phyloP scores from a whole-genome alignment of 257 asterid genomes.

The Fraxinus anomala region DNA sequence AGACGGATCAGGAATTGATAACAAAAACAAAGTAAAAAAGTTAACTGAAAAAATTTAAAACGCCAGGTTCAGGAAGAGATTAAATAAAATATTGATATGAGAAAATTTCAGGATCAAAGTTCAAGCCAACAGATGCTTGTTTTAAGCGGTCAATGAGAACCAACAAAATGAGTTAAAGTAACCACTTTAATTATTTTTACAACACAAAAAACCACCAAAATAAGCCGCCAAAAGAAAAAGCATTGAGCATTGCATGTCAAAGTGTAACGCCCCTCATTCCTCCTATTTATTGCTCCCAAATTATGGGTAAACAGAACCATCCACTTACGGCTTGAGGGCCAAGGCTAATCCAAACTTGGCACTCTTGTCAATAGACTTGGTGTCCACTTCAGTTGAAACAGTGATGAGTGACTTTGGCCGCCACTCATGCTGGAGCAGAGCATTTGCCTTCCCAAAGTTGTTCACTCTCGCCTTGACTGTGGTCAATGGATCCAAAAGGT shows the following conservation, averaged over 20 bases:
- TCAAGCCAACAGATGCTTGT: conserved; percentile 25
- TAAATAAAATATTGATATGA: conserved; percentile 10
- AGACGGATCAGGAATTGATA: too few species aligned
- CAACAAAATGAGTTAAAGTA: conserved; percentile 23
- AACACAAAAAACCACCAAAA: conserved; percentile 33
- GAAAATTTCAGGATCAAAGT: conserved; percentile 23
- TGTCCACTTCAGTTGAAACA: conserved; percentile 49
- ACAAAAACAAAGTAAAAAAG: too few species aligned
- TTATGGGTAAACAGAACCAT: not conserved
- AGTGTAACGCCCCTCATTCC: conserved; percentile 21
- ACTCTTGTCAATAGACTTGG: conserved; percentile 33
- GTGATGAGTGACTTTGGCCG: conserved; percentile 52
- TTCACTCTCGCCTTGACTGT: conserved; percentile 48
- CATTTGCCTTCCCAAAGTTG: conserved; percentile 52
- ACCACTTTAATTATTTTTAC: conserved; percentile 47
- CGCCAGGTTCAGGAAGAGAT: not conserved
- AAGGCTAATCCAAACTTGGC: not conserved
- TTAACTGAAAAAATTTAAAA: too few species aligned
- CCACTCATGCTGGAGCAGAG: conserved; percentile 54
- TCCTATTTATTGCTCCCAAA: conserved; percentile 24
- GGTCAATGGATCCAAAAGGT: conserved; percentile 49
- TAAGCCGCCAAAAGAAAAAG: conserved; percentile 39
- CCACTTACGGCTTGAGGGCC: not conserved
- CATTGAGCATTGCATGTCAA: conserved; percentile 11
- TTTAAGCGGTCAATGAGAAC: conserved; percentile 8